Percentiles rank a stretch among this genome's conserved stretches.
phyloP scores from a whole-genome alignment of 345 rosid genomes.

The Salix purpurea region DNA sequence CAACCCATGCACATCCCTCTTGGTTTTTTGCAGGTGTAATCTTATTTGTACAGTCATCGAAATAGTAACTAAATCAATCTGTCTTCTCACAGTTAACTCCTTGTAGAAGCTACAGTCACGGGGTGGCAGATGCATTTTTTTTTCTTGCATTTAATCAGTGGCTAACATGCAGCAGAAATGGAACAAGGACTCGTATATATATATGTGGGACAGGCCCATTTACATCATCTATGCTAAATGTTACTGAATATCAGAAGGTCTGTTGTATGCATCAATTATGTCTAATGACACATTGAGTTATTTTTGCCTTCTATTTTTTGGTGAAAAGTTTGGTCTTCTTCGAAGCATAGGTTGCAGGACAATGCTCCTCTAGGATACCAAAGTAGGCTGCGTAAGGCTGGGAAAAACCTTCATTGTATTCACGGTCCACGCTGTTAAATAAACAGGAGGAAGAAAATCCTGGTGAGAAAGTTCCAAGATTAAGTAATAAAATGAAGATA shows the following conservation, averaged over 20 bases:
- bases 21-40: constrained; percentile 22
- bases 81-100: not conserved
- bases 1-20: not conserved
- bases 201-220: constrained; percentile 11
- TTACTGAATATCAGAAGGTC: not conserved
- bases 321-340: not conserved
- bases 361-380: constrained; percentile 32
- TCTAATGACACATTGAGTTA: not conserved
- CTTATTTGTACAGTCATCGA: constrained; percentile 26
- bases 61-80: constrained; percentile 10
- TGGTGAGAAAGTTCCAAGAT: constrained; percentile 22
- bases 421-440: constrained; percentile 45
- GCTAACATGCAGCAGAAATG: constrained; percentile 1
- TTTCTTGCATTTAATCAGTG: not conserved
- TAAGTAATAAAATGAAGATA: constrained; percentile 16
- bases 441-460: constrained; percentile 16
- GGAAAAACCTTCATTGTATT: constrained; percentile 34
- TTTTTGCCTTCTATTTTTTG: not conserved
- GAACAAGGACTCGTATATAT: not conserved
- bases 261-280: not conserved
- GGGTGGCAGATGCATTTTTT: not conserved
- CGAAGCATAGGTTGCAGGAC: constrained; percentile 6
- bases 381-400: constrained; percentile 39
- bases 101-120: not conserved
- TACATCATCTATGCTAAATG: not conserved